phyloP scores from a whole-genome alignment of 1,139 yeast genomes.

The Yamadazyma buinensis region DNA sequence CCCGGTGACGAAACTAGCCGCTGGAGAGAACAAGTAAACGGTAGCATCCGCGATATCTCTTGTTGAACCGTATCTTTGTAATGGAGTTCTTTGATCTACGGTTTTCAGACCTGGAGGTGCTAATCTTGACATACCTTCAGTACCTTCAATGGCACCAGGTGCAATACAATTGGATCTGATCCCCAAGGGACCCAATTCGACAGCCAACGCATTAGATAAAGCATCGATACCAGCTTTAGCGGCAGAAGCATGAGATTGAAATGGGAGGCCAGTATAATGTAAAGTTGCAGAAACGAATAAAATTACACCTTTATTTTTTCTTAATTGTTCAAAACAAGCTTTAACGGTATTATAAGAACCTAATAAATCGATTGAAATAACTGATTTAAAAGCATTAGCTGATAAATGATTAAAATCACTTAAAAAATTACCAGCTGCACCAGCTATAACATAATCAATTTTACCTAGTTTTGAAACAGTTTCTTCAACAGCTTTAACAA shows the following conservation, averaged over 20 bases:
- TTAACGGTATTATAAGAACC: conserved; percentile 90
- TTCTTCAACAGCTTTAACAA: conserved; percentile 58
- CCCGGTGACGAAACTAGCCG: conserved; percentile 77
- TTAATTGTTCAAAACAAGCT: conserved; percentile 69
- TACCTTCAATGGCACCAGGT: conserved; percentile 81
- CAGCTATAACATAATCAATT: conserved; percentile 85
- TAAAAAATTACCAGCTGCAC: conserved; percentile 95
- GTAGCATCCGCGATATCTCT: conserved; percentile 88
- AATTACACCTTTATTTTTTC: conserved; percentile 65
- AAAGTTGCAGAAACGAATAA: conserved; percentile 90
- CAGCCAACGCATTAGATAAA: conserved; percentile 76
- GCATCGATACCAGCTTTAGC: conserved; percentile 97
- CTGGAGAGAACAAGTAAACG: conserved; percentile 76
- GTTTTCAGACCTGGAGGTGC: conserved; percentile 32
- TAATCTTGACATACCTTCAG: conserved; percentile 77
- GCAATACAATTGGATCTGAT: conserved; percentile 81
- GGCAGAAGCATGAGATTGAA: conserved; percentile 87
- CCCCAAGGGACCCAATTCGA: conserved; percentile 89
- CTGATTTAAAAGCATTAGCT: conserved; percentile 85
- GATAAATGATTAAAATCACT: conserved; percentile 77
- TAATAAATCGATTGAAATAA: conserved; percentile 77
- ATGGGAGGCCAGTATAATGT: conserved; percentile 87
- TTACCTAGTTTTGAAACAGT: conserved; percentile 68
- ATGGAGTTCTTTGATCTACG: conserved; percentile 53
- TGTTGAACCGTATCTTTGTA: conserved; percentile 73